Conservation (phyloP, 2,329 filamentous ascomycete genomes). For the Aspergillus spinulosporus region DNA sequence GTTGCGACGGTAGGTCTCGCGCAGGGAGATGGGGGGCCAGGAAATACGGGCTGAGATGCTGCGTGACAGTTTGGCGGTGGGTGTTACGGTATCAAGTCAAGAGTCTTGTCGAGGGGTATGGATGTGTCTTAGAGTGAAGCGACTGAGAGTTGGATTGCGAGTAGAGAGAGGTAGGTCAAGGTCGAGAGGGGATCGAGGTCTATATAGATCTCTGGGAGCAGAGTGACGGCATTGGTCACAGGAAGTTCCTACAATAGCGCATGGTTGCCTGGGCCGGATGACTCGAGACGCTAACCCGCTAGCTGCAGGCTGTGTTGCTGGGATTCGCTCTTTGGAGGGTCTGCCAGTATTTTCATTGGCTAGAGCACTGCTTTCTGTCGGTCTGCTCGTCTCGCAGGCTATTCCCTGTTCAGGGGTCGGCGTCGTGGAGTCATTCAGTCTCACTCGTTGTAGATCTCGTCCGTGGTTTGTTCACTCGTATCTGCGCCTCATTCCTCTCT, state of each 20-base stretch:
- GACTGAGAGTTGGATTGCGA: neutral
- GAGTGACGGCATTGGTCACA: constrained; percentile 26
- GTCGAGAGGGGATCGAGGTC: neutral
- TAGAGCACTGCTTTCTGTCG: constrained; percentile 6
- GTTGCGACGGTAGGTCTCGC: constrained; percentile 23
- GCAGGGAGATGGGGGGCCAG: constrained; percentile 23
- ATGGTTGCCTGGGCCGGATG: constrained; percentile 18
- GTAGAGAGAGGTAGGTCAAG: neutral
- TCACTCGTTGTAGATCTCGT: neutral
- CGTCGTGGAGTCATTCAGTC: constrained; percentile 16
- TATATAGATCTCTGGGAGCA: constrained; percentile 18
- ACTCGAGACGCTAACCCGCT: constrained; percentile 17
- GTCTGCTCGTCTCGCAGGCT: constrained; percentile 10
- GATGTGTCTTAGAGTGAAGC: neutral
- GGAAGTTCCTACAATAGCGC: constrained; percentile 15
- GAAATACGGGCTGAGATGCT: constrained; percentile 25
- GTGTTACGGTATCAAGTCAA: no score
- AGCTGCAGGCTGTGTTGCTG: constrained; percentile 19
- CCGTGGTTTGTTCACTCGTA: constrained; percentile 23
- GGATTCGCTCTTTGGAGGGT: constrained; percentile 15
- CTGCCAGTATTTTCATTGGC: constrained; percentile 16
- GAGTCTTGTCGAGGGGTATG: neutral
- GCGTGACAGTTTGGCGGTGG: constrained; percentile 34
- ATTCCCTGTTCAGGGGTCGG: constrained; percentile 16
- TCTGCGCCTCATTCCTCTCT: constrained; percentile 17